Evolutionary conservation across 371 early-diverging fungal genomes (phyloP).

Genomic region (Lichtheimia ornata): DNA sequence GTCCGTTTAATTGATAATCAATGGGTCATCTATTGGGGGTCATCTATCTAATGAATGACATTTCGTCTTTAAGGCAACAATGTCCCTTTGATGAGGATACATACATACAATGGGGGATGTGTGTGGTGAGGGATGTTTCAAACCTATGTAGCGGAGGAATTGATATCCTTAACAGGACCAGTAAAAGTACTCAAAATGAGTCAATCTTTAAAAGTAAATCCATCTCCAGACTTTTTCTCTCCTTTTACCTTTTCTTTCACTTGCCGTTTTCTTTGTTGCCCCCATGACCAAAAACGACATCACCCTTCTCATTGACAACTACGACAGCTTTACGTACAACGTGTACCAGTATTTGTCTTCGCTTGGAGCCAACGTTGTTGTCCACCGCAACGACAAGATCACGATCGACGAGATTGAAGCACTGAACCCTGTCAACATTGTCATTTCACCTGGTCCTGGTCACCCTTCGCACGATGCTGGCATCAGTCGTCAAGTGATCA

Average conservation of each 20-base stretch:
- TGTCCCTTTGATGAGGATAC: too few relatives aligned
- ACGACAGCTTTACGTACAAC: slow-evolving; percentile 98
- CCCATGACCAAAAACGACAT: slow-evolving; percentile 44
- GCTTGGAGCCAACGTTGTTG: slow-evolving; percentile 89
- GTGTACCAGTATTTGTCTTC: slow-evolving; percentile 91
- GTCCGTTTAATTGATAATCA: too few relatives aligned
- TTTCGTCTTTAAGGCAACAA: too few relatives aligned
- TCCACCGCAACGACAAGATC: slow-evolving; percentile 92
- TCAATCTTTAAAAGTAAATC: background rate
- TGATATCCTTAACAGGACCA: too few relatives aligned
- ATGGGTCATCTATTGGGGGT: too few relatives aligned
- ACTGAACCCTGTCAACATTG: slow-evolving; percentile 87
- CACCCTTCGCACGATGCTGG: slow-evolving; percentile 91
- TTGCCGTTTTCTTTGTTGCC: background rate
- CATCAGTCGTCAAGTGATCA: slow-evolving; percentile 82
- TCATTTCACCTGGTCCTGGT: slow-evolving; percentile 97
- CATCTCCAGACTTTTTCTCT: background rate
- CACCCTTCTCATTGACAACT: slow-evolving; percentile 94
- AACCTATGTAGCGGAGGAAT: too few relatives aligned
- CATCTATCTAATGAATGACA: too few relatives aligned
- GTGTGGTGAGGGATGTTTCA: too few relatives aligned
- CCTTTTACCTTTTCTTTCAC: background rate
- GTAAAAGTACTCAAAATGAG: background rate
- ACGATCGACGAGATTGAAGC: slow-evolving; percentile 79
- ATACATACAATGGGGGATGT: too few relatives aligned